These are phyloP conservation scores for Claviceps sp. DNA, from an alignment of 2,329 filamentous ascomycete genomes.

Conservation along the genomic window DNA sequence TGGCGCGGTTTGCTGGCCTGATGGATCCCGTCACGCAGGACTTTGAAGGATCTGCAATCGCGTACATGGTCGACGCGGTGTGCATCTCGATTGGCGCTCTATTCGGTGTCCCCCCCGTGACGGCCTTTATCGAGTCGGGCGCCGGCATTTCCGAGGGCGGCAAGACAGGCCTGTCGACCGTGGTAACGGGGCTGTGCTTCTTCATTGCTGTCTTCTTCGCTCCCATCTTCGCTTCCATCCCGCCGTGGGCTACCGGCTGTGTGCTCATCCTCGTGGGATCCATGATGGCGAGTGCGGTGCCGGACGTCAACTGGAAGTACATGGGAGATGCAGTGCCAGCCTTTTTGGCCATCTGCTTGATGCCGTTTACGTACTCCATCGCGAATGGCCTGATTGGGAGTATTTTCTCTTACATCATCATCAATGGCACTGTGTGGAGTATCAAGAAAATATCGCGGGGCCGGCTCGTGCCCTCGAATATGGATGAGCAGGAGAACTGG, in stretches of 20 bases:
- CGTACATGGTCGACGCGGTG: constrained; percentile 73
- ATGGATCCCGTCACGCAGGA: constrained; percentile 75
- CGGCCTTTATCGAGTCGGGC: constrained; percentile 79
- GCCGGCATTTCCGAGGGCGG: constrained; percentile 83
- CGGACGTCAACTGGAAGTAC: constrained; percentile 82
- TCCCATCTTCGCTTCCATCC: constrained; percentile 80
- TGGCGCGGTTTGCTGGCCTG: constrained; percentile 71
- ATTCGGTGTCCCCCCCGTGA: constrained; percentile 67
- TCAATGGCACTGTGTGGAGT: constrained; percentile 60
- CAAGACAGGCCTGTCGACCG: constrained; percentile 70
- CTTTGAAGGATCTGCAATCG: constrained; percentile 72
- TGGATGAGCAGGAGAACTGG: constrained; percentile 67
- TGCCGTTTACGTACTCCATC: constrained; percentile 86
- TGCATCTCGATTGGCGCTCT: constrained; percentile 67
- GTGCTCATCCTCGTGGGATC: constrained; percentile 80
- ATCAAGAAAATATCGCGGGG: constrained; percentile 54
- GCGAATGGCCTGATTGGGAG: constrained; percentile 76
- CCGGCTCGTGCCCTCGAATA: constrained; percentile 60
- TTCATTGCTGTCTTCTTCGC: constrained; percentile 82
- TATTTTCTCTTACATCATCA: constrained; percentile 60
- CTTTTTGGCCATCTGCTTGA: constrained; percentile 69
- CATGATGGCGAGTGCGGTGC: constrained; percentile 68
- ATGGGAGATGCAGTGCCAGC: constrained; percentile 73
- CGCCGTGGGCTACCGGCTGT: constrained; percentile 78
- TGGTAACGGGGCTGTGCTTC: constrained; percentile 68